These are phyloP conservation scores for Fusarium albidum DNA, from an alignment of 2,329 filamentous ascomycete genomes.

Conservation along the genomic window DNA sequence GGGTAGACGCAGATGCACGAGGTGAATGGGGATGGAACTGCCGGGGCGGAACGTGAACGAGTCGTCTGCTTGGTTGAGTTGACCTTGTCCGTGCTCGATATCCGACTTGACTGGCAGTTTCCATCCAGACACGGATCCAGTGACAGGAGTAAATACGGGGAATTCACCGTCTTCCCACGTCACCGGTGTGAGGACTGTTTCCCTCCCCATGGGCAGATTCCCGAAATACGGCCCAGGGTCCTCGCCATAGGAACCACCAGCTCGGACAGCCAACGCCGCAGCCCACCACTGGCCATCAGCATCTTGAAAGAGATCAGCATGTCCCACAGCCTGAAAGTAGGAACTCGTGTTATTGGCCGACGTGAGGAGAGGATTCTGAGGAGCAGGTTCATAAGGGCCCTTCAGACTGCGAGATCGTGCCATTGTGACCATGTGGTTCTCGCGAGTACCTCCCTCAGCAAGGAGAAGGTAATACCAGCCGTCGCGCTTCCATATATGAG, in stretches of 20 bases:
- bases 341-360: conserved; percentile 48
- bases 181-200: conserved; percentile 58
- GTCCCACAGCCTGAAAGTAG: conserved; percentile 52
- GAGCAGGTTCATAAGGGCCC: conserved; percentile 54
- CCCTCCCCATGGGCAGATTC: conserved; percentile 62
- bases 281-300: conserved; percentile 21
- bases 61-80: conserved; percentile 5
- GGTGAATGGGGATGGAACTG: conserved; percentile 4
- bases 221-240: conserved; percentile 25
- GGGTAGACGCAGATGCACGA: conserved; percentile 7
- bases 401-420: conserved; percentile 49
- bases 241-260: conserved; percentile 31
- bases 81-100: conserved; percentile 7
- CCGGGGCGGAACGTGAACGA: neutral
- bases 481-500: conserved; percentile 54
- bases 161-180: conserved; percentile 58
- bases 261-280: conserved; percentile 21
- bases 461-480: conserved; percentile 58
- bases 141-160: conserved; percentile 47
- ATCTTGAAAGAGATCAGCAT: conserved; percentile 56
- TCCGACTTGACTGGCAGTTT: conserved; percentile 16
- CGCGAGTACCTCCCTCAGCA: conserved; percentile 56
- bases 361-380: conserved; percentile 56
- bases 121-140: conserved; percentile 44
- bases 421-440: conserved; percentile 53